These are phyloP conservation scores for Quercus aquifolioides DNA, from an alignment of 306 rosid species.

Conservation along the genomic window DNA sequence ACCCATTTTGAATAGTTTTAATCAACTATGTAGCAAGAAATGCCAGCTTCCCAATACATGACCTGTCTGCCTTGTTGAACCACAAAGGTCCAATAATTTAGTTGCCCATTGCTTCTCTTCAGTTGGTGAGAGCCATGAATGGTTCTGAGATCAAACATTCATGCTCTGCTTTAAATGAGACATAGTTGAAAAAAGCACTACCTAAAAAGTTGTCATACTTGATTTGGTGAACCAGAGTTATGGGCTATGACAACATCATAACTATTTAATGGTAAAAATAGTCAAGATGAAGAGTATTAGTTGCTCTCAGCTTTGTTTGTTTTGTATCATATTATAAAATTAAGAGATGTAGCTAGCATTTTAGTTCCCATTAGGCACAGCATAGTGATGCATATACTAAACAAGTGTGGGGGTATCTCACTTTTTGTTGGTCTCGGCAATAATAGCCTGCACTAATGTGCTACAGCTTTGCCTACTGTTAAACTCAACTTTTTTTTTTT, in stretches of 20 bases:
- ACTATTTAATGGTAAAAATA: background rate
- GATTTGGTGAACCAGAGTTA: background rate
- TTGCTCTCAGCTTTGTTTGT: constrained; percentile 5
- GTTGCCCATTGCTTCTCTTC: constrained; percentile 11
- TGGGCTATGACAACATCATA: background rate
- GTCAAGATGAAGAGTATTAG: constrained; percentile 1
- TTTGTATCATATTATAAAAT: background rate
- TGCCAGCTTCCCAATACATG: background rate
- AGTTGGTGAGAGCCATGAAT: constrained; percentile 1
- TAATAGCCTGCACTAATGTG: background rate
- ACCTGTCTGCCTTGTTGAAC: background rate
- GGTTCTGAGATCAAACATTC: background rate
- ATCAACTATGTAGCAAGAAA: background rate
- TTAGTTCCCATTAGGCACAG: background rate
- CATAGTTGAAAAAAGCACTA: background rate
- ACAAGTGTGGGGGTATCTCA: background rate
- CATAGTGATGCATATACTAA: background rate
- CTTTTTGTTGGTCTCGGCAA: background rate
- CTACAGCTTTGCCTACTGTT: background rate
- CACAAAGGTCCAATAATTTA: background rate
- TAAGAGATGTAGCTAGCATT: background rate
- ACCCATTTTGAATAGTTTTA: too few relatives aligned
- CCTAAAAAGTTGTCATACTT: background rate
- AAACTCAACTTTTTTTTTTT: background rate
- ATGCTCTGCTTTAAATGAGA: background rate